phyloP scores from a whole-genome alignment of 768 basidiomycete species.

The Boletus vermiculosoides region DNA sequence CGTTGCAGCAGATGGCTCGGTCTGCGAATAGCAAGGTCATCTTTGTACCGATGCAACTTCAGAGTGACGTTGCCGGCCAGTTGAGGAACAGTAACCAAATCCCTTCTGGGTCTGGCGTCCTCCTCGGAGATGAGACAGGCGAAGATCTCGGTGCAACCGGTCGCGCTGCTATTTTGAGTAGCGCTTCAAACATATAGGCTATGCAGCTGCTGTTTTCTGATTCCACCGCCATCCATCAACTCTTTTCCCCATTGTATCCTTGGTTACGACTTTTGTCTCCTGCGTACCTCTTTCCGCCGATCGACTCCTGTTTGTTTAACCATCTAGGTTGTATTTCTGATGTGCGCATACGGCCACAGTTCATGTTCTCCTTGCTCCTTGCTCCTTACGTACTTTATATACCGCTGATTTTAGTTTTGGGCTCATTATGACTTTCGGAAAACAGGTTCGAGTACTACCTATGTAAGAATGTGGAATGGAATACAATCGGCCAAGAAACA shows the following conservation, averaged over 20 bases:
- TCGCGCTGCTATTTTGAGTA: constrained; percentile 28
- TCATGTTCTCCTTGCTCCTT: not conserved
- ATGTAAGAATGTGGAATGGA: not conserved
- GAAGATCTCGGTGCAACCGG: constrained; percentile 27
- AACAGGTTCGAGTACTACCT: not conserved
- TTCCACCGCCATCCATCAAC: not conserved
- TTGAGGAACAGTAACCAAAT: constrained; percentile 29
- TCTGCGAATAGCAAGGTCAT: constrained; percentile 87
- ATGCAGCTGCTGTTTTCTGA: not conserved
- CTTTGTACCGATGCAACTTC: constrained; percentile 91
- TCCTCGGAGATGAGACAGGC: constrained; percentile 21
- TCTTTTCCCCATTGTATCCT: not conserved
- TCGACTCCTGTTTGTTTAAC: not conserved
- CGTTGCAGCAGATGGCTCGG: constrained; percentile 93
- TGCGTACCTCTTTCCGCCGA: not conserved
- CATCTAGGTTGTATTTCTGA: constrained; percentile 16
- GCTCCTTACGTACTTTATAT: constrained; percentile 9
- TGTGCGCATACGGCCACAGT: not conserved
- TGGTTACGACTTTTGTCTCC: not conserved
- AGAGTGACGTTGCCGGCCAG: constrained; percentile 65
- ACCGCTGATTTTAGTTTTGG: constrained; percentile 6
- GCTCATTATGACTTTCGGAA: not conserved
- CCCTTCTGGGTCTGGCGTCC: constrained; percentile 22
- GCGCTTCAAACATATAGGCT: constrained; percentile 25
- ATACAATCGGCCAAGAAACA: constrained; percentile 15